These are phyloP conservation scores for Tetrahymena elliotti DNA, from an alignment of 73 alveolate genomes.

Conservation along the genomic window DNA sequence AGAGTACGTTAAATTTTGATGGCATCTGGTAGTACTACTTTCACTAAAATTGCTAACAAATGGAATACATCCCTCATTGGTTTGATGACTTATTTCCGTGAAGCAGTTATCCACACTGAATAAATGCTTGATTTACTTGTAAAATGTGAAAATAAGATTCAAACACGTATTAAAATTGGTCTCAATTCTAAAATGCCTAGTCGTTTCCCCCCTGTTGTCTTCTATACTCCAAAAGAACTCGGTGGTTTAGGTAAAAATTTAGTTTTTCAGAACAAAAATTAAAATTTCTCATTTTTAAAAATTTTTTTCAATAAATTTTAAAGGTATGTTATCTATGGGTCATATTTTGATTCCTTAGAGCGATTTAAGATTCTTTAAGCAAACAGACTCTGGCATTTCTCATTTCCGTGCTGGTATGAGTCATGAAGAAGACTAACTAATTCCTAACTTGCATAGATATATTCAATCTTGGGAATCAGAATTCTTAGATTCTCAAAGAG, in stretches of 20 bases:
- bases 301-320: no score
- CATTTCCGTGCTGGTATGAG: slow-evolving; percentile 99
- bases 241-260: slow-evolving; percentile 42
- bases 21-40: slow-evolving; percentile 99
- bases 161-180: slow-evolving; percentile 99
- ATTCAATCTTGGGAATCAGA: slow-evolving; percentile 99
- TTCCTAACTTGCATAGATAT: slow-evolving; percentile 98
- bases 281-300: no score
- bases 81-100: slow-evolving; percentile 98
- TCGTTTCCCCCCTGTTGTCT: slow-evolving; percentile 99
- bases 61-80: slow-evolving; percentile 98
- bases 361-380: slow-evolving; percentile 96
- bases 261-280: no score
- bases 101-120: slow-evolving; percentile 98
- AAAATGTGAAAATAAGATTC: slow-evolving; percentile 91
- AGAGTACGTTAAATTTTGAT: slow-evolving; percentile 95
- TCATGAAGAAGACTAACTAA: slow-evolving; percentile 99
- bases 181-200: slow-evolving; percentile 99
- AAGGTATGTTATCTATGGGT: slow-evolving; percentile 91
- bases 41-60: slow-evolving; percentile 99
- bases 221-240: slow-evolving; percentile 85
- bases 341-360: slow-evolving; percentile 99
- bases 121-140: slow-evolving; percentile 96
- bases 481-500: slow-evolving; percentile 98
- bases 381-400: slow-evolving; percentile 97